Base-by-base conservation (phyloP, 805 yeast genomes). In the Kazachstania taianensis region DNA sequence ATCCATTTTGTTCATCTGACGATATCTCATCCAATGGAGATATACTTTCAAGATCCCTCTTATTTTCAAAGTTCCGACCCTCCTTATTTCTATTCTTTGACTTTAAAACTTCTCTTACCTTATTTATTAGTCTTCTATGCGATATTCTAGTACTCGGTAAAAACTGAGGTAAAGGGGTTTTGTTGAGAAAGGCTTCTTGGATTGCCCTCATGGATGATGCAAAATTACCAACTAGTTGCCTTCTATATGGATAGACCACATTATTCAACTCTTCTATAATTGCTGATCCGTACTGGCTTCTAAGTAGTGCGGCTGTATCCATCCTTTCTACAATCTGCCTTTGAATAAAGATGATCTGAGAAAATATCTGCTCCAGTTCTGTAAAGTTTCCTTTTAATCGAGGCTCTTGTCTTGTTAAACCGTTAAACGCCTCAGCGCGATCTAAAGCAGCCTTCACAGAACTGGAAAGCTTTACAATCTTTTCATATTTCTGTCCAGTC, bases 141-240 rank as follows among this genome's bases (percentile, higher is more conserved):
- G 75, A 63, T 29, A 68, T 58, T 41, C 69, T 58, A 1, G 71
- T 59, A 45, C 73, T 67, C 2, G 75, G 75, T 14, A 70, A 37
- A 44, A 58, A 69, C 41, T 69, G 75, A 2, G 76, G 75, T 19
- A 71, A 37, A 2, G 75, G 75, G 1, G 62, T 48, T 40, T 69
- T 70, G 29, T 57, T 66, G 5, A 48, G 32, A n/a, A 69, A 46
- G 0, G 73, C 70, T 26, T 60, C 62, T 38, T 66, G 66, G 10
- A 69, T 53, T 7, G 70, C 65, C 27, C 70, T 57, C 46, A 69
- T 46, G 3, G 57, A 37, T 33, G 61, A 54, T 13, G 57, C 50
- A 27, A 70, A 41, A 7, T 69, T 59, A 6, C 67, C 73, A 5
- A 62, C 61, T 7, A 62, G 41, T 37, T 70, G 72, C 34, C 73